phyloP scores from a whole-genome alignment of 78 protist genomes.

The Planoprotostelium fungivorum region DNA sequence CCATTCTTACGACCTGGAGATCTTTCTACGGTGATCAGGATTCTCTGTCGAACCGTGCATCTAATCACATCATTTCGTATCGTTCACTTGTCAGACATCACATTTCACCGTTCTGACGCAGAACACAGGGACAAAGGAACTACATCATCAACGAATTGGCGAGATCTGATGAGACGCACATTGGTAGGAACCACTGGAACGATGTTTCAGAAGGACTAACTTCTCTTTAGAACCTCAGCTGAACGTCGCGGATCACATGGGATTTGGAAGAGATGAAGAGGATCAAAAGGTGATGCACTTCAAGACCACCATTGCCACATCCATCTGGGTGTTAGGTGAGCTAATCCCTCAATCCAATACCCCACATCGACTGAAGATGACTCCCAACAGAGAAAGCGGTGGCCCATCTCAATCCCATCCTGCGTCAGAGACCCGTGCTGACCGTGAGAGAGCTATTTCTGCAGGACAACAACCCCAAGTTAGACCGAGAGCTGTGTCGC shows the following conservation, averaged over 20 bases:
- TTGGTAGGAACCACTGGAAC: constrained; percentile 20
- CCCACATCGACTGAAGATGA: constrained; percentile 5
- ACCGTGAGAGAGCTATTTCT: constrained; percentile 32
- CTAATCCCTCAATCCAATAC: background rate
- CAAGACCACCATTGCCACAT: constrained; percentile 52
- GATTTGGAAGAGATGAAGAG: constrained; percentile 58
- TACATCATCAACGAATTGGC: constrained; percentile 45
- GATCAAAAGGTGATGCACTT: constrained; percentile 41
- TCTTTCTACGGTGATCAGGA: constrained; percentile 18
- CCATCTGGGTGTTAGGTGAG: constrained; percentile 2
- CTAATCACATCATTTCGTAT: no score
- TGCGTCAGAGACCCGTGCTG: constrained; percentile 11
- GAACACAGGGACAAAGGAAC: constrained; percentile 41
- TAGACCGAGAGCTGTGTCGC: constrained; percentile 16
- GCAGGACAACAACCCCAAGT: constrained; percentile 13
- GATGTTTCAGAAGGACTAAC: constrained; percentile 8
- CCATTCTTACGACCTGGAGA: constrained; percentile 67
- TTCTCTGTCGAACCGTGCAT: constrained; percentile 5
- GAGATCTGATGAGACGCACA: constrained; percentile 37
- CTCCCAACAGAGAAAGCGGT: constrained; percentile 44
- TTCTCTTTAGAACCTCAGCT: background rate
- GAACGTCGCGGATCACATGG: constrained; percentile 35
- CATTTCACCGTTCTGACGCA: background rate
- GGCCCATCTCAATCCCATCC: constrained; percentile 15
- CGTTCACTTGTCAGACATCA: no score